Conservation (phyloP, 2,329 filamentous ascomycete species). For the Microcera coccophila region DNA sequence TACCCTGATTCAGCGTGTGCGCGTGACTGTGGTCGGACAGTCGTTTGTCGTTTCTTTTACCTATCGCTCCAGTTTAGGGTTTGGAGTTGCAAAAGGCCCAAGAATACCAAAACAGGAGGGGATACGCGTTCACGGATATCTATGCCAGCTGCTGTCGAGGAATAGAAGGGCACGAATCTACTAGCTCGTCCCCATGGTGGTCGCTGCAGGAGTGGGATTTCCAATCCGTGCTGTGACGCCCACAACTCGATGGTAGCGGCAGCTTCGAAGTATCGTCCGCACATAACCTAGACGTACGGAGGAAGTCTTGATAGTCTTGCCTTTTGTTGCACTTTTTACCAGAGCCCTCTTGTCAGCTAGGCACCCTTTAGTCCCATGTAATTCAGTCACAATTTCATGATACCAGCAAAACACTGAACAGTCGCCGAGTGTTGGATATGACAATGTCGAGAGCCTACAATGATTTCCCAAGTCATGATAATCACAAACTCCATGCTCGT, state of each 20-base stretch:
- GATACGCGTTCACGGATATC: conserved; percentile 30
- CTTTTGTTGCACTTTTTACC: conserved; percentile 32
- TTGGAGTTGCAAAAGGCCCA: conserved; percentile 35
- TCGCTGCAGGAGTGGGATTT: conserved; percentile 26
- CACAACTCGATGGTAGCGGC: conserved; percentile 22
- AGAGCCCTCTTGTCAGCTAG: conserved; percentile 34
- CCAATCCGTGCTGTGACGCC: conserved; percentile 20
- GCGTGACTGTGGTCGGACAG: conserved; percentile 28
- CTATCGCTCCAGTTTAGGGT: conserved; percentile 29
- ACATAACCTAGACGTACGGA: conserved; percentile 27
- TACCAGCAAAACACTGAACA: conserved; percentile 45
- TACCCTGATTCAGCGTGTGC: conserved; percentile 14
- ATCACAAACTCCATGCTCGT: conserved; percentile 24
- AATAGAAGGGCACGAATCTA: conserved; percentile 10
- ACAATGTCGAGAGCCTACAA: background rate
- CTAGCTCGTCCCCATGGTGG: conserved; percentile 19
- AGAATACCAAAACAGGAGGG: conserved; percentile 29
- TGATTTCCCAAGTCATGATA: background rate
- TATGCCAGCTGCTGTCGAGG: conserved; percentile 21
- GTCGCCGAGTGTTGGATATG: conserved; percentile 9
- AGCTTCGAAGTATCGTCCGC: conserved; percentile 18
- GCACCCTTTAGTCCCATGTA: conserved; percentile 45
- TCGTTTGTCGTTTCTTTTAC: conserved; percentile 25
- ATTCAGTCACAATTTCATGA: conserved; percentile 42
- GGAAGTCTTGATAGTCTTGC: conserved; percentile 36